phyloP scores from a whole-genome alignment of 345 rosid species.

The Schrenkiella parvula region DNA sequence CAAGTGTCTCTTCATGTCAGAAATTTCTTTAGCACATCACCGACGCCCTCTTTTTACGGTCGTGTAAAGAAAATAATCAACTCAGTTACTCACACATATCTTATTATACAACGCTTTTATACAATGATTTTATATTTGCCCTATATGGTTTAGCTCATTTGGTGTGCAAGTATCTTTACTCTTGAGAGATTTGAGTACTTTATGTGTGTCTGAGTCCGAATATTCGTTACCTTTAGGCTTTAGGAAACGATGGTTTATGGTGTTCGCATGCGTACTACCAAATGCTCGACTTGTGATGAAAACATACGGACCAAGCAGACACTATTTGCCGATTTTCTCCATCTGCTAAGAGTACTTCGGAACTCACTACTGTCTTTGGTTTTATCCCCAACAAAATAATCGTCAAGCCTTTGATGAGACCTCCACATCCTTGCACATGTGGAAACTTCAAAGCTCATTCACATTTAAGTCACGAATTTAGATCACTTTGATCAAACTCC shows the following conservation, averaged over 20 bases:
- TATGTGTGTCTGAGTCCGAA: not conserved
- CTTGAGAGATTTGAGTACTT: not conserved
- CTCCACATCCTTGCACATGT: not conserved
- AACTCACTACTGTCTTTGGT: not conserved
- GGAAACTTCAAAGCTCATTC: not conserved
- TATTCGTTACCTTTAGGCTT: not conserved
- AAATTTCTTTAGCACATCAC: conserved; percentile 20
- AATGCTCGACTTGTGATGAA: not conserved
- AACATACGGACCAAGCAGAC: not conserved
- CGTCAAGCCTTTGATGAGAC: no score
- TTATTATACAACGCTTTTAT: not conserved
- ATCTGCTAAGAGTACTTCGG: not conserved
- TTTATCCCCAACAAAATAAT: not conserved
- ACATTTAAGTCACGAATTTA: not conserved
- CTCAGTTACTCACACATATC: not conserved
- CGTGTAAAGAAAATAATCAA: not conserved
- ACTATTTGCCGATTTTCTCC: not conserved
- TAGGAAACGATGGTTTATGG: not conserved
- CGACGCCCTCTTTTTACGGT: conserved; percentile 27
- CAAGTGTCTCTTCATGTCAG: not conserved
- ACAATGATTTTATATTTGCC: not conserved
- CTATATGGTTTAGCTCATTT: not conserved
- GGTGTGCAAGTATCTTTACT: not conserved
- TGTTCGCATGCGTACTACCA: not conserved
- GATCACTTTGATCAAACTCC: not conserved